A percentile compares a stretch with the other conserved stretches of the same genome.
Evolutionary conservation across 2,329 filamentous ascomycete species (phyloP).

Genomic region (Pyrenophora teres): DNA sequence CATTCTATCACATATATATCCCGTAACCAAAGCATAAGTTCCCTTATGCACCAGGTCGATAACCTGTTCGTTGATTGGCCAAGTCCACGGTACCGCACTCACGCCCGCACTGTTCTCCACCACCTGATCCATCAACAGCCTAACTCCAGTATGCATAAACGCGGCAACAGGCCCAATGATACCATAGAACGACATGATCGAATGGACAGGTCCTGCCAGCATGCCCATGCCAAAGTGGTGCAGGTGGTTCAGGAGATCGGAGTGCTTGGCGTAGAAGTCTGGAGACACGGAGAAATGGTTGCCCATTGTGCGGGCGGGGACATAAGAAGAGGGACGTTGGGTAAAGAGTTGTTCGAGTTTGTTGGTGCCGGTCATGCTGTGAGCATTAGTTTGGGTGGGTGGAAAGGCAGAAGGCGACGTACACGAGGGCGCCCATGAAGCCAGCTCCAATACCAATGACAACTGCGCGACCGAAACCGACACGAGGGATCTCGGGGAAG

Average conservation of each 20-base stretch:
- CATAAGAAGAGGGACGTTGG: slow-evolving; percentile 35
- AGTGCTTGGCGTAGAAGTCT: slow-evolving; percentile 15
- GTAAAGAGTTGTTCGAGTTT: slow-evolving; percentile 39
- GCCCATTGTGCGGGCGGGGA: slow-evolving; percentile 36
- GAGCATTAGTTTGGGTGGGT: not conserved
- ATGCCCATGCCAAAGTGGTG: slow-evolving; percentile 41
- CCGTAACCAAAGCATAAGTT: slow-evolving; percentile 32
- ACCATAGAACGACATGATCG: slow-evolving; percentile 38
- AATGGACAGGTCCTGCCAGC: slow-evolving; percentile 31
- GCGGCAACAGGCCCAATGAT: slow-evolving; percentile 38
- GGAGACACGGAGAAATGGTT: slow-evolving; percentile 31
- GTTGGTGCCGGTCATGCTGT: slow-evolving; percentile 36
- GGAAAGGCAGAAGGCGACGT: not conserved
- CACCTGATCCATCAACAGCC: slow-evolving; percentile 37
- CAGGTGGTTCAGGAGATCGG: slow-evolving; percentile 31
- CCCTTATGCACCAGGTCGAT: slow-evolving; percentile 40
- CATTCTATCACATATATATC: slow-evolving; percentile 31
- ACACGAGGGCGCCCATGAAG: slow-evolving; percentile 21
- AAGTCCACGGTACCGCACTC: slow-evolving; percentile 40
- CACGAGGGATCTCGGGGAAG: slow-evolving; percentile 23
- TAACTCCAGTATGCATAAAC: slow-evolving; percentile 36
- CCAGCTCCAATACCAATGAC: slow-evolving; percentile 26
- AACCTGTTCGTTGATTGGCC: slow-evolving; percentile 42
- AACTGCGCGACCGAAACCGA: slow-evolving; percentile 24
- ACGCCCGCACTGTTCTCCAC: slow-evolving; percentile 37